Evolutionary conservation across 768 basidiomycete genomes (phyloP).

Genomic region (Lactarius sanguifluus): DNA sequence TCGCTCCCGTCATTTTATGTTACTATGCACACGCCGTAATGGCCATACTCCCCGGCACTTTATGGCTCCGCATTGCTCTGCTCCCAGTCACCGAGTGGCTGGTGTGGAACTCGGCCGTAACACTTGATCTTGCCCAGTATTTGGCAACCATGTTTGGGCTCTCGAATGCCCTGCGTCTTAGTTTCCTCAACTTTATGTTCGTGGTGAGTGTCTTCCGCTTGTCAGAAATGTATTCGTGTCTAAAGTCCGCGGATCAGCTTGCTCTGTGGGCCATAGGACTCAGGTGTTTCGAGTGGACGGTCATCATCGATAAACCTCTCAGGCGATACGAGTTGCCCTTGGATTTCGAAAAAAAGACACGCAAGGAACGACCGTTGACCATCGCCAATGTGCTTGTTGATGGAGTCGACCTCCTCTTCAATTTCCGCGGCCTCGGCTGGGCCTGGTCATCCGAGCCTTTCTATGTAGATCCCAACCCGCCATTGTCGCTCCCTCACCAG

Average conservation of each 20-base stretch:
- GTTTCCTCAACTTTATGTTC: conserved; percentile 18
- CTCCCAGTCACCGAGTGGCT: conserved; percentile 25
- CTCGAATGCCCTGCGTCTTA: conserved; percentile 12
- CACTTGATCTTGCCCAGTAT: conserved; percentile 16
- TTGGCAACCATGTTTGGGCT: conserved; percentile 5
- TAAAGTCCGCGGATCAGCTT: conserved; percentile 1
- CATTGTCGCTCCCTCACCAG: conserved; percentile 2
- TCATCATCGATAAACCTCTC: conserved; percentile 11
- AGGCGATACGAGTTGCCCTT: conserved; percentile 10
- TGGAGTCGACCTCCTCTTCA: conserved; percentile 26
- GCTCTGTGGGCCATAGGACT: conserved; percentile 13
- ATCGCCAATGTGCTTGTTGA: conserved; percentile 15
- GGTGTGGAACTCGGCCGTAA: conserved; percentile 14
- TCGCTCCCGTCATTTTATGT: conserved; percentile 18
- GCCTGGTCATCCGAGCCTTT: conserved; percentile 27
- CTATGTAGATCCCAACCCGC: background rate
- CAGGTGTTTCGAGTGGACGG: conserved; percentile 26
- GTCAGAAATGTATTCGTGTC: background rate
- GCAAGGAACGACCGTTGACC: conserved; percentile 13
- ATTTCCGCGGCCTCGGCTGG: conserved; percentile 29
- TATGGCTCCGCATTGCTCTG: conserved; percentile 8
- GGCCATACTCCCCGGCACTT: conserved; percentile 23
- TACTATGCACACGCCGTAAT: conserved; percentile 27
- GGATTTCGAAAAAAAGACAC: background rate
- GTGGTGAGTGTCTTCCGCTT: conserved; percentile 13